phyloP scores from a whole-genome alignment of 1,284 basidiomycete genomes.

The Xerocomus nothofagi region DNA sequence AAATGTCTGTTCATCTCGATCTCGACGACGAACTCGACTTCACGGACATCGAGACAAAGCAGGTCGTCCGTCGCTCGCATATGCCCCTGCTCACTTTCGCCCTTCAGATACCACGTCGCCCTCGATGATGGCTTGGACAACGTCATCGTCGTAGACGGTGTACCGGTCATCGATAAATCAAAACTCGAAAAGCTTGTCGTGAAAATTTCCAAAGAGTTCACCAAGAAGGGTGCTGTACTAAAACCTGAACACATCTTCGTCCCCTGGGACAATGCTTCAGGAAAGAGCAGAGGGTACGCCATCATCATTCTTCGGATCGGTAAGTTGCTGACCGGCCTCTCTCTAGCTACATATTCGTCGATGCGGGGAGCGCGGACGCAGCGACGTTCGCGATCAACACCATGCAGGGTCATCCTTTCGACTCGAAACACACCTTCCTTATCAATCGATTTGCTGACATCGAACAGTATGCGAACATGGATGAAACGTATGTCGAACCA shows the following conservation, averaged over 20 bases:
- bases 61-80: slow-evolving; percentile 25
- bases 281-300: slow-evolving; percentile 85
- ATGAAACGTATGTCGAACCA: slow-evolving; percentile 85
- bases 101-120: slow-evolving; percentile 80
- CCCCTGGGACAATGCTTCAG: slow-evolving; percentile 79
- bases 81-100: slow-evolving; percentile 13
- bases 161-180: slow-evolving; percentile 82
- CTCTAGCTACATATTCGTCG: slow-evolving; percentile 84
- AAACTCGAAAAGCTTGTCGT: slow-evolving; percentile 77
- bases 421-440: slow-evolving; percentile 88
- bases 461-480: slow-evolving; percentile 79
- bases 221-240: slow-evolving; percentile 74
- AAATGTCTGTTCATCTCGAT: too few species aligned
- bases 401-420: slow-evolving; percentile 88
- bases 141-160: slow-evolving; percentile 82
- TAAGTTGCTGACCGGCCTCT: slow-evolving; percentile 1
- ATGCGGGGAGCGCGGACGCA: slow-evolving; percentile 80
- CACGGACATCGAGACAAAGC: slow-evolving; percentile 94
- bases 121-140: slow-evolving; percentile 86
- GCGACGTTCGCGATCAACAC: slow-evolving; percentile 79
- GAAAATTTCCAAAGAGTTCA: slow-evolving; percentile 83
- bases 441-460: slow-evolving; percentile 94
- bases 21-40: slow-evolving; percentile 83
- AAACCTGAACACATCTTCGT: slow-evolving; percentile 78
- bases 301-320: slow-evolving; percentile 2